Evolutionary conservation across 306 rosid genomes (phyloP).

Genomic region (Lathyrus oleraceus): DNA sequence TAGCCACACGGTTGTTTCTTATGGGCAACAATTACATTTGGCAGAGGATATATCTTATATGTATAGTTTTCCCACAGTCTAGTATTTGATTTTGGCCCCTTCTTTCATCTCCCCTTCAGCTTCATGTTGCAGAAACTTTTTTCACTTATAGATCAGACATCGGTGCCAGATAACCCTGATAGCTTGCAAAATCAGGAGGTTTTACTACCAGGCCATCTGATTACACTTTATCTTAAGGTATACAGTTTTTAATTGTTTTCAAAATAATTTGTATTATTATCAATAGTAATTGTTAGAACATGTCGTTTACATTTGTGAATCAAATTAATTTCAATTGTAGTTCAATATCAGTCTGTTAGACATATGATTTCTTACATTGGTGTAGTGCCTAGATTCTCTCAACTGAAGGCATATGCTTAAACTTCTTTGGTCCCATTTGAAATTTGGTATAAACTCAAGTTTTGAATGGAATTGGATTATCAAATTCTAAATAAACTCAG

Average conservation of each 20-base stretch:
- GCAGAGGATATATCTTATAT: constrained; percentile 29
- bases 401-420: constrained; percentile 4
- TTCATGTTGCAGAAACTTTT: constrained; percentile 96
- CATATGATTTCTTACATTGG: constrained; percentile 10
- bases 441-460: constrained; percentile 17
- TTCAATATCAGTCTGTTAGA: constrained; percentile 8
- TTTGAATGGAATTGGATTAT: background rate
- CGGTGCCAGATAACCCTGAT: constrained; percentile 83
- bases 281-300: background rate
- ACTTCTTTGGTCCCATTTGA: background rate
- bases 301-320: constrained; percentile 5
- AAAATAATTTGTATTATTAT: background rate
- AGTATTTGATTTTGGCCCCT: constrained; percentile 6
- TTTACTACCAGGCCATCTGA: constrained; percentile 90
- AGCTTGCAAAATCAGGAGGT: constrained; percentile 95
- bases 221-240: constrained; percentile 89
- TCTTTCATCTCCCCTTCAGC: constrained; percentile 42
- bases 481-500: background rate
- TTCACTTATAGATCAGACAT: constrained; percentile 89
- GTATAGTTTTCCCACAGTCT: constrained; percentile 29
- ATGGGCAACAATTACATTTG: background rate
- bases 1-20: constrained; percentile 11
- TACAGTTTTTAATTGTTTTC: constrained; percentile 13
- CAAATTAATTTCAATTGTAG: constrained; percentile 5
- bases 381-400: background rate